phyloP scores from a whole-genome alignment of 139 green algal genomes.

The Pseudopediastrum boryanum region DNA sequence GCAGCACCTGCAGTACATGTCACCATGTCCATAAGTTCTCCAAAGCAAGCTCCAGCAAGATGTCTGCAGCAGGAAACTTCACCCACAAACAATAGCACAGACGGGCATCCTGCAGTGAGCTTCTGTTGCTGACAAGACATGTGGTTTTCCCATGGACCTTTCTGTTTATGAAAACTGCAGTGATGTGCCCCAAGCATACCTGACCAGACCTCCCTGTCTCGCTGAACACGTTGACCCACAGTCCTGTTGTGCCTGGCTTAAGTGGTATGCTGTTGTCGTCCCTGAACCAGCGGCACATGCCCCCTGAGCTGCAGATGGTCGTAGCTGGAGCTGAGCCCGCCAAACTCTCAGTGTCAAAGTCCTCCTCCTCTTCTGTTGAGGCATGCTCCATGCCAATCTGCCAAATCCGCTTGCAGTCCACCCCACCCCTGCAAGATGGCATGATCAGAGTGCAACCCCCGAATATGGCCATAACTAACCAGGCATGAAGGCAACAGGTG shows the following conservation, averaged over 20 bases:
- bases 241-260: not conserved
- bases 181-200: no score
- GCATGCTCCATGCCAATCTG: constrained; percentile 40
- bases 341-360: not conserved
- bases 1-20: constrained; percentile 9
- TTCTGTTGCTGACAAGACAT: no score
- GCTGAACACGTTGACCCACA: constrained; percentile 42
- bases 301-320: not conserved
- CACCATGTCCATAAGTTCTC: not conserved
- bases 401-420: constrained; percentile 39
- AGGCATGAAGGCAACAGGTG: no score
- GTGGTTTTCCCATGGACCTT: no score
- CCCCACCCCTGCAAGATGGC: constrained; percentile 19
- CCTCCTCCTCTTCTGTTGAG: constrained; percentile 3
- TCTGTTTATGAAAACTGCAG: no score
- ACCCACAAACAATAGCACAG: no score
- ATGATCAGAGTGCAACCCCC: no score
- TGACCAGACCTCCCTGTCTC: no score
- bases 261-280: not conserved
- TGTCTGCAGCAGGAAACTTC: no score
- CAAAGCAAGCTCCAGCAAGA: not conserved
- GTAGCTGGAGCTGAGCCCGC: not conserved
- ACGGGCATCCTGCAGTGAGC: no score
- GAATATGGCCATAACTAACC: no score
- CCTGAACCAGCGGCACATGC: constrained; percentile 30